Conservation (phyloP, 2,329 filamentous ascomycete genomes). For the Penicillium concentricum region DNA sequence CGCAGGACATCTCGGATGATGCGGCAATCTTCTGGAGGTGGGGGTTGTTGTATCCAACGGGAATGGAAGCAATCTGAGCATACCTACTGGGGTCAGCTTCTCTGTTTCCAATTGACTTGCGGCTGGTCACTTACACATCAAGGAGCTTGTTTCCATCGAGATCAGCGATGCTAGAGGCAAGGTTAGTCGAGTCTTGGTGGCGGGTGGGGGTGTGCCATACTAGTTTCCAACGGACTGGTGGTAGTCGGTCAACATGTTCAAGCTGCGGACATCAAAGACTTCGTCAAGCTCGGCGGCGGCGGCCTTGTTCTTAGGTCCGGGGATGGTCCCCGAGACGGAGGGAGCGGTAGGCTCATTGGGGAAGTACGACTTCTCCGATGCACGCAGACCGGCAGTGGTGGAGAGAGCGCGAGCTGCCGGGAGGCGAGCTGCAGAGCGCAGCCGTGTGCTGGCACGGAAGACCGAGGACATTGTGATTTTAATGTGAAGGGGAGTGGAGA, state of each 20-base stretch:
- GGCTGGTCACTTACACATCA: conserved; percentile 45
- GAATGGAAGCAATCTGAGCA: conserved; percentile 90
- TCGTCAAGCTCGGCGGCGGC: conserved; percentile 68
- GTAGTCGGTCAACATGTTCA: conserved; percentile 82
- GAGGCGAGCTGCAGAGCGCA: conserved; percentile 35
- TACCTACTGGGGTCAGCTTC: conserved; percentile 45
- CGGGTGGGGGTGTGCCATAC: conserved; percentile 32
- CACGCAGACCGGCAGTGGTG: conserved; percentile 36
- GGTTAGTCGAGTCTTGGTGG: conserved; percentile 16
- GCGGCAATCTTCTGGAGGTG: conserved; percentile 67
- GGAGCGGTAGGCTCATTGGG: conserved; percentile 59
- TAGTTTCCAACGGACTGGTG: conserved; percentile 77
- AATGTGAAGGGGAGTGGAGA: conserved; percentile 1
- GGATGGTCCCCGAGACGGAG: conserved; percentile 60
- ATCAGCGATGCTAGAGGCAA: conserved; percentile 45
- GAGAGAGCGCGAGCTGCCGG: conserved; percentile 37
- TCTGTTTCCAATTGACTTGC: not conserved
- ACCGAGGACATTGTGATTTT: conserved; percentile 36
- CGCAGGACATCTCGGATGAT: conserved; percentile 74
- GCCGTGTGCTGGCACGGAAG: conserved; percentile 36
- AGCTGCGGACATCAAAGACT: conserved; percentile 80
- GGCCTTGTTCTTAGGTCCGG: conserved; percentile 71
- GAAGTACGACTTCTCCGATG: conserved; percentile 53
- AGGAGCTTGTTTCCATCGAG: conserved; percentile 52
- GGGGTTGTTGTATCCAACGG: conserved; percentile 90